Conservation (phyloP, 2,329 filamentous ascomycete species). For the Colletotrichum salicis region DNA sequence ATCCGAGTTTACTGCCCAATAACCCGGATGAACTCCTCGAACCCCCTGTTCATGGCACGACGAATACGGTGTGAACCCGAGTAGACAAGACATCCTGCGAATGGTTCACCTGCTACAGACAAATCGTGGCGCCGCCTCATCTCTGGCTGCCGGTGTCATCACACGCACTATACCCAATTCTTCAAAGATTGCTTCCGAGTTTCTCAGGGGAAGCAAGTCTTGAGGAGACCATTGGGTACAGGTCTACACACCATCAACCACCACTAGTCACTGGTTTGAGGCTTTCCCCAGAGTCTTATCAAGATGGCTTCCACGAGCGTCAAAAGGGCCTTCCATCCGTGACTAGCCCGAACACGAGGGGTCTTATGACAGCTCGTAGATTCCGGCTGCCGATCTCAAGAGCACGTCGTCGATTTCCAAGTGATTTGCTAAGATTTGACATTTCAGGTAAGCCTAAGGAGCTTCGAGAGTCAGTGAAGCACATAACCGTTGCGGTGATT, state of each 20-base stretch:
- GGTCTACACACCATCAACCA: neutral
- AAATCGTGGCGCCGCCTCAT: constrained; percentile 13
- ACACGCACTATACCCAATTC: neutral
- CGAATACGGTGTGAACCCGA: neutral
- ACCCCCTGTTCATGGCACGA: neutral
- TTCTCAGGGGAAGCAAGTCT: neutral
- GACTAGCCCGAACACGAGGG: neutral
- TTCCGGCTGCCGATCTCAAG: neutral
- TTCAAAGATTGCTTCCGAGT: neutral
- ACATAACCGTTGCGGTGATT: neutral
- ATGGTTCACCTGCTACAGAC: neutral
- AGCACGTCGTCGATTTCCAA: neutral
- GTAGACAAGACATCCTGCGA: neutral
- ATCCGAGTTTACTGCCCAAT: neutral
- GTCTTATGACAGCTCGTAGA: neutral
- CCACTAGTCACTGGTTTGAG: neutral
- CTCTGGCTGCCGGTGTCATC: neutral
- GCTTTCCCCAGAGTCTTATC: neutral
- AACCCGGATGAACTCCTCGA: neutral
- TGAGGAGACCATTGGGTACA: neutral
- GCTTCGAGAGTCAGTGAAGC: neutral
- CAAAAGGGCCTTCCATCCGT: neutral
- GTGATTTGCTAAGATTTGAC: neutral
- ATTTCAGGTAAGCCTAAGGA: neutral
- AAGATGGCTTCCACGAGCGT: neutral